phyloP scores from a whole-genome alignment of 306 rosid species.

The Abrus precatorius region DNA sequence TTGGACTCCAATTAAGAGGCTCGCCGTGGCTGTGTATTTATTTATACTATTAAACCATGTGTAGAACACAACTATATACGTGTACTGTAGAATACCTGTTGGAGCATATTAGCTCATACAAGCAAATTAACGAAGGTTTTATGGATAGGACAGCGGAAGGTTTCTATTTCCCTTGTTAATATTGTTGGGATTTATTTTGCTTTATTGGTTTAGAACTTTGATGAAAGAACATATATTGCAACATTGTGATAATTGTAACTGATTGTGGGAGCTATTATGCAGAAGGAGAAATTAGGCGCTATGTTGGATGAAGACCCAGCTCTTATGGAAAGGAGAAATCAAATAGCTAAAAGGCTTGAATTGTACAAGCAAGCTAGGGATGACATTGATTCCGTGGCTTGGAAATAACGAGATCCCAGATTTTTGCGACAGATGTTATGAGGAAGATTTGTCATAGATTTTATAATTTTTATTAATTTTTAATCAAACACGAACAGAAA shows the following conservation, averaged over 20 bases:
- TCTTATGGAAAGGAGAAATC: slow-evolving; percentile 83
- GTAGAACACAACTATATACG: neutral
- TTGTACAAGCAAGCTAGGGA: slow-evolving; percentile 97
- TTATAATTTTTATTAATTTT: slow-evolving; percentile 24
- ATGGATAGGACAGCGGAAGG: neutral
- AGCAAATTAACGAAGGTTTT: slow-evolving; percentile 21
- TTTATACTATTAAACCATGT: neutral
- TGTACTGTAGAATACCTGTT: neutral
- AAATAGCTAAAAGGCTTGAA: slow-evolving; percentile 89
- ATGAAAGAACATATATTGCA: slow-evolving; percentile 2
- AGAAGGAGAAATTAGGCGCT: slow-evolving; percentile 90
- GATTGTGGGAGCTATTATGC: slow-evolving; percentile 50
- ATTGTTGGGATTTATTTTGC: slow-evolving; percentile 5
- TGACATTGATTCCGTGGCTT: slow-evolving; percentile 92
- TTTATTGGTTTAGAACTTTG: neutral
- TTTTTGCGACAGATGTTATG: slow-evolving; percentile 29
- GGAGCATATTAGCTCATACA: slow-evolving; percentile 4
- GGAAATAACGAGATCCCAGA: slow-evolving; percentile 67
- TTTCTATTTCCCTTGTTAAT: slow-evolving; percentile 10
- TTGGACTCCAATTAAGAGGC: neutral
- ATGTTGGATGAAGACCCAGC: slow-evolving; percentile 98
- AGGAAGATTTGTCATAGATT: slow-evolving; percentile 45
- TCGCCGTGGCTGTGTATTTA: neutral
- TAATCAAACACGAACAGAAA: slow-evolving; percentile 29
- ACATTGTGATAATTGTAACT: slow-evolving; percentile 7